Conservation (phyloP, 2,329 filamentous ascomycete species). For the Phialocephala sp. region DNA sequence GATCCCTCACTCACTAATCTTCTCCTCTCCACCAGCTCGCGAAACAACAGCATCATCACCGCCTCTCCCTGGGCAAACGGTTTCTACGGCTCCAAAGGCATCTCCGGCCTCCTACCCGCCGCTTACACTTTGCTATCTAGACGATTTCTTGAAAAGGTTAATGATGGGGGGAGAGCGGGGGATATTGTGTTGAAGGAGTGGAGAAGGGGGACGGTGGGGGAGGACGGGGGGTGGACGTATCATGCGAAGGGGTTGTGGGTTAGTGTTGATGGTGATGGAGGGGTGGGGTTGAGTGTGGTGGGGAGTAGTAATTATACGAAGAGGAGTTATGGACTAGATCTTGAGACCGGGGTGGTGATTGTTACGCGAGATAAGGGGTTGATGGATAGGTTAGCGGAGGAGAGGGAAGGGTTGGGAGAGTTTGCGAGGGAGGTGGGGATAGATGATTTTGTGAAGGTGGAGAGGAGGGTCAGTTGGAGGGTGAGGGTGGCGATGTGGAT, state of each 20-base stretch:
- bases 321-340: conserved; percentile 87
- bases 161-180: conserved; percentile 51
- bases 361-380: conserved; percentile 78
- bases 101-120: conserved; percentile 87
- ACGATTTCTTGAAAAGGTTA: conserved; percentile 66
- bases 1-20: conserved; percentile 82
- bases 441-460: conserved; percentile 80
- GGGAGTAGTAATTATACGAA: conserved; percentile 93
- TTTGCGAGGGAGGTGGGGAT: conserved; percentile 71
- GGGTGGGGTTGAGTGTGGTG: conserved; percentile 80
- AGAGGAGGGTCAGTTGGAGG: conserved; percentile 83
- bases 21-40: conserved; percentile 74
- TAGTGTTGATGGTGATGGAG: conserved; percentile 67
- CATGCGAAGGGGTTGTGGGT: conserved; percentile 97
- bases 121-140: conserved; percentile 90
- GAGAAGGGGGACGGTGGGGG: conserved; percentile 79
- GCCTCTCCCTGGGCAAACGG: conserved; percentile 94
- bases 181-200: conserved; percentile 84
- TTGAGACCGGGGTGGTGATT: conserved; percentile 87
- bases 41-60: conserved; percentile 82
- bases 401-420: conserved; percentile 80
- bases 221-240: conserved; percentile 92
- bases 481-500: conserved; percentile 95
- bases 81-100: conserved; percentile 86
- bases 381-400: conserved; percentile 74